phyloP scores from a whole-genome alignment of 1,284 basidiomycete species.

The Apiotrichum laibachii region DNA sequence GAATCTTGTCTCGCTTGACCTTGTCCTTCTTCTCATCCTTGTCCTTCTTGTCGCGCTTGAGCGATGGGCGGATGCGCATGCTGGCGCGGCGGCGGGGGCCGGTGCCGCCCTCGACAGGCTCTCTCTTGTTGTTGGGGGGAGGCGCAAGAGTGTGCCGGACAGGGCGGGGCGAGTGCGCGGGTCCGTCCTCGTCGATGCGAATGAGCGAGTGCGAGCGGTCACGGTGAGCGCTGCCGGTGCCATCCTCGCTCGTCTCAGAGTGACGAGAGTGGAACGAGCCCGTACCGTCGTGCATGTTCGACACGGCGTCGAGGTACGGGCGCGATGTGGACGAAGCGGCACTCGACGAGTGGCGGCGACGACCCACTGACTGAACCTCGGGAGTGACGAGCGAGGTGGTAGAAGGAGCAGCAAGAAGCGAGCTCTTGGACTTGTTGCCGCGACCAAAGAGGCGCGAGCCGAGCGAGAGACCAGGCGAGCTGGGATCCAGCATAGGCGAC shows the following conservation, averaged over 20 bases:
- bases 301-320: not conserved
- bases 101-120: not conserved
- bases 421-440: slow-evolving; percentile 14
- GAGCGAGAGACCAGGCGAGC: not conserved
- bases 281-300: not conserved
- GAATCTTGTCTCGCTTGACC: not conserved
- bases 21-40: slow-evolving; percentile 2
- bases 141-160: not conserved
- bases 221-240: slow-evolving; percentile 6
- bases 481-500: slow-evolving; percentile 7
- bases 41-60: not conserved
- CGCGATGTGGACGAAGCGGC: slow-evolving; percentile 8
- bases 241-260: slow-evolving; percentile 20
- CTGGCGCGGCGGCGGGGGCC: not conserved
- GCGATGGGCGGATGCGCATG: not conserved
- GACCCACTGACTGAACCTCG: not conserved
- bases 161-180: not conserved
- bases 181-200: slow-evolving; percentile 24
- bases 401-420: slow-evolving; percentile 10
- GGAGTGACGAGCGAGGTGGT: slow-evolving; percentile 12
- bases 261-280: slow-evolving; percentile 17
- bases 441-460: slow-evolving; percentile 17
- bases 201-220: slow-evolving; percentile 16
- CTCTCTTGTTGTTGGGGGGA: not conserved
- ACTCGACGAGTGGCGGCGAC: slow-evolving; percentile 7